Conservation (phyloP, 2,329 filamentous ascomycete genomes). For the Huntiella omanensis region DNA sequence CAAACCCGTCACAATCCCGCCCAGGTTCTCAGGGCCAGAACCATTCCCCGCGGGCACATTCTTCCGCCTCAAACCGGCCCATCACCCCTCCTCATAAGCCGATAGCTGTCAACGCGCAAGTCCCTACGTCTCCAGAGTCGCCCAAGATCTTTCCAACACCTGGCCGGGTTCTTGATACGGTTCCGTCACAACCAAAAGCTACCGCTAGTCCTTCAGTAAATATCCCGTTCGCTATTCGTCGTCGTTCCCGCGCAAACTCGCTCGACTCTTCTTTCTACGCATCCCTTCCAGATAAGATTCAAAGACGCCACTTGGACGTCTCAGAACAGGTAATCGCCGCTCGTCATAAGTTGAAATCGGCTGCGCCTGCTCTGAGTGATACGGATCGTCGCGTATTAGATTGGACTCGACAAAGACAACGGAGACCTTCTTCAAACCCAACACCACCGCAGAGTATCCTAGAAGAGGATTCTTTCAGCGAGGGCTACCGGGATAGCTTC, state of each 20-base stretch:
- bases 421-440: conserved; percentile 10
- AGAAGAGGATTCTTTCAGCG: conserved; percentile 8
- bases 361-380: conserved; percentile 1
- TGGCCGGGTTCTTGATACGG: neutral
- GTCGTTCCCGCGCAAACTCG: conserved; percentile 23
- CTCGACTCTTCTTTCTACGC: conserved; percentile 50
- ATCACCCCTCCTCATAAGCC: neutral
- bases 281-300: conserved; percentile 53
- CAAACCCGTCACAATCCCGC: conserved; percentile 2
- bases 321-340: conserved; percentile 41
- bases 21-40: conserved; percentile 3
- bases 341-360: conserved; percentile 1
- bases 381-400: conserved; percentile 9
- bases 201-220: conserved; percentile 13
- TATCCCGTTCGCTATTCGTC: conserved; percentile 16
- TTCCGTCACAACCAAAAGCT: neutral
- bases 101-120: neutral
- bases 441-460: conserved; percentile 9
- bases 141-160: conserved; percentile 12
- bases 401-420: conserved; percentile 7
- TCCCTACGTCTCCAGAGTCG: conserved; percentile 2
- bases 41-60: conserved; percentile 4
- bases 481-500: neutral
- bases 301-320: conserved; percentile 47
- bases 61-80: too few relatives aligned